Conservation (phyloP, 148 eudicot genomes). For the Drosera capensis region DNA sequence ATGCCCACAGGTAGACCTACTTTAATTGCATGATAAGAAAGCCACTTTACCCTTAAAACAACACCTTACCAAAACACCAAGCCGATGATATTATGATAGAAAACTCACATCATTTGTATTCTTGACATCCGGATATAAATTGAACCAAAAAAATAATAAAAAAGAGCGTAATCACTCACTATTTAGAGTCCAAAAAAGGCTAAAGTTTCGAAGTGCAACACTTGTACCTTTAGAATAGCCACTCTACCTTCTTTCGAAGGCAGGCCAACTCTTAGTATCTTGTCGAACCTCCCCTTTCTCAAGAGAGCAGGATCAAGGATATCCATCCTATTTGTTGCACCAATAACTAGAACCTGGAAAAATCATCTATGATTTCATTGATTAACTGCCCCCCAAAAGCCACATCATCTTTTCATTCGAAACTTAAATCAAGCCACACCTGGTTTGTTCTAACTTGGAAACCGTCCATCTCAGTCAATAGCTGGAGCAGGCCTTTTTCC, state of each 20-base stretch:
- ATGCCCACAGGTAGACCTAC: too few relatives aligned
- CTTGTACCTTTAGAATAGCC: conserved; percentile 67
- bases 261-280: conserved; percentile 84
- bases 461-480: conserved; percentile 94
- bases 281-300: conserved; percentile 88
- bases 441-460: conserved; percentile 71
- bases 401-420: not conserved
- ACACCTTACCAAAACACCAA: too few relatives aligned
- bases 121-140: too few relatives aligned
- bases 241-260: conserved; percentile 87
- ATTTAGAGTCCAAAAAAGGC: not conserved
- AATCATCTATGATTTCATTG: not conserved
- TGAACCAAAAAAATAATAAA: not conserved
- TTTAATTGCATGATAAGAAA: too few relatives aligned
- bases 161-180: not conserved
- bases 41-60: too few relatives aligned
- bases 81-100: too few relatives aligned
- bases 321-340: conserved; percentile 87
- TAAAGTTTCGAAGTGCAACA: not conserved
- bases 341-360: conserved; percentile 65
- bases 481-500: conserved; percentile 94
- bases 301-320: conserved; percentile 87
- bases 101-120: too few relatives aligned
- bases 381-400: not conserved
- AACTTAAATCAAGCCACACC: conserved; percentile 12